These are phyloP conservation scores for Rauvolfia tetraphylla DNA, from an alignment of 257 asterid species.

Conservation along the genomic window DNA sequence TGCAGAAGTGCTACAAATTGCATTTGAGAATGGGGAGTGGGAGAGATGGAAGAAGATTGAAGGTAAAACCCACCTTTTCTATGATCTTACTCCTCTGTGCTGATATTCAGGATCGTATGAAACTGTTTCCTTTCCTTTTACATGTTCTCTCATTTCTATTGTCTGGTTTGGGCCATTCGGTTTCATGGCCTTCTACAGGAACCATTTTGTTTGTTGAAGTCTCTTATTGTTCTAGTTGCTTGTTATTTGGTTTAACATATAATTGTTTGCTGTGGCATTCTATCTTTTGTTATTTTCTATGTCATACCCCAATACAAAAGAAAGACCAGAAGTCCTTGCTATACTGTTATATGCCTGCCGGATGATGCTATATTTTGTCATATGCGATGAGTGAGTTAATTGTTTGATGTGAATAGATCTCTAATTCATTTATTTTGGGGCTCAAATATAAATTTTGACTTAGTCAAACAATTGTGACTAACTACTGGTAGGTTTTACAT, in stretches of 20 bases:
- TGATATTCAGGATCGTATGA: background rate
- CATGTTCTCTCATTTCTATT: background rate
- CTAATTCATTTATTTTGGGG: background rate
- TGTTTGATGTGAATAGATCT: background rate
- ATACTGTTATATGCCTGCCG: background rate
- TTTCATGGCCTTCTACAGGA: background rate
- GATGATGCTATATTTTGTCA: background rate
- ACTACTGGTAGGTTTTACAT: background rate
- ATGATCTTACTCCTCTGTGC: background rate
- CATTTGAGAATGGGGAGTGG: conserved; percentile 55
- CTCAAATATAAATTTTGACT: background rate
- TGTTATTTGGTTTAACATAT: background rate
- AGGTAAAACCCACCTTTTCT: conserved; percentile 40
- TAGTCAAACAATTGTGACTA: background rate
- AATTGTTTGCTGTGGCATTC: background rate
- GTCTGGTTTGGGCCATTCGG: background rate
- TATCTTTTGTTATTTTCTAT: background rate
- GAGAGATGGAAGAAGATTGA: conserved; percentile 52
- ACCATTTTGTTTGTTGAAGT: background rate
- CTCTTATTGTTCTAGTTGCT: background rate
- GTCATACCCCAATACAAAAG: background rate
- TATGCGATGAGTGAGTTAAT: background rate
- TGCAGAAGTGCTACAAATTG: conserved; percentile 75
- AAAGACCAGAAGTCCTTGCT: background rate
- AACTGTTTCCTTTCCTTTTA: background rate